Percentiles rank a stretch among this genome's conserved stretches.
Evolutionary conservation across 352 stramenopile species (phyloP).

Genomic region (Hyaloperonospora arabidopsidis): DNA sequence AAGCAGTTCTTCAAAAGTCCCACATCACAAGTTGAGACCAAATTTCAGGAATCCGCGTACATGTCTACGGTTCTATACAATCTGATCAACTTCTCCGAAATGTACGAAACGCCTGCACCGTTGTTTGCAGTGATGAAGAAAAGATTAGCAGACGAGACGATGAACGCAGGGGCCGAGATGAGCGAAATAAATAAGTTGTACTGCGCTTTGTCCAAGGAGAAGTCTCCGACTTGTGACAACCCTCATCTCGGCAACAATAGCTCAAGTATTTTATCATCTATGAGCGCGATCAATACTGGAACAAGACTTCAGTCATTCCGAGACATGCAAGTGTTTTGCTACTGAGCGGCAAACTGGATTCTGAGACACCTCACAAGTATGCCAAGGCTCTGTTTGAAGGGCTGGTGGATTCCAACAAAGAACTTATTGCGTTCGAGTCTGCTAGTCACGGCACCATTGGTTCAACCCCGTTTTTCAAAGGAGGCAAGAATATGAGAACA

Average conservation of each 20-base stretch:
- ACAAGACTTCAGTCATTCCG: constrained; percentile 33
- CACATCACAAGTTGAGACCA: too few species aligned
- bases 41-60: too few species aligned
- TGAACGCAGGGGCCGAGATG: too few species aligned
- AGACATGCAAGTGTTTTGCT: constrained; percentile 30
- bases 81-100: too few species aligned
- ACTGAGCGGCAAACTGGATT: constrained; percentile 34
- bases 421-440: constrained; percentile 36
- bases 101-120: too few species aligned
- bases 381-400: constrained; percentile 22
- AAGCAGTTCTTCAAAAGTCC: too few species aligned
- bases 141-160: too few species aligned
- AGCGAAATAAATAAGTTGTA: constrained; percentile 3
- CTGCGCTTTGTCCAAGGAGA: constrained; percentile 40
- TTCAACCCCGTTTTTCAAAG: background rate
- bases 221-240: constrained; percentile 18
- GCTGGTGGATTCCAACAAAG: constrained; percentile 26
- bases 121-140: too few species aligned
- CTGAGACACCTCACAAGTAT: constrained; percentile 38
- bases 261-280: constrained; percentile 22
- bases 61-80: too few species aligned
- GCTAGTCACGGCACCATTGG: background rate
- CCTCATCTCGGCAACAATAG: constrained; percentile 11
- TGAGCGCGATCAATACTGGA: constrained; percentile 43
- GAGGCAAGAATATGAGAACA: constrained; percentile 3